Conservation (phyloP, 2,329 filamentous ascomycete genomes). For the Neofusicoccum sp. region DNA sequence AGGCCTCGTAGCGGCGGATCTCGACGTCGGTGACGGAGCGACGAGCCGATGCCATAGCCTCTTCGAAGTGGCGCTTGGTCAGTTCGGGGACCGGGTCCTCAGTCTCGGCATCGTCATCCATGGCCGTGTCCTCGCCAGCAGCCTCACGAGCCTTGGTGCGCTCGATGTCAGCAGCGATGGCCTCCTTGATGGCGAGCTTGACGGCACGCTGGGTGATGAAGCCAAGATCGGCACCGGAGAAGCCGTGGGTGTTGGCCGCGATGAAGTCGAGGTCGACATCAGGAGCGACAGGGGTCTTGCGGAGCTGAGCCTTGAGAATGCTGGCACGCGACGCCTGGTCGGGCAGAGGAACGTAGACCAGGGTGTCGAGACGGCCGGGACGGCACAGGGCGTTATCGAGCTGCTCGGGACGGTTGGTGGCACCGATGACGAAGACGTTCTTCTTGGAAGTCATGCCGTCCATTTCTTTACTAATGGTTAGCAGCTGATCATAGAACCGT, state of each 20-base stretch:
- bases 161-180: slow-evolving; percentile 85
- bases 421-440: slow-evolving; percentile 99
- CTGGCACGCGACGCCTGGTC: slow-evolving; percentile 85
- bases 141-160: slow-evolving; percentile 86
- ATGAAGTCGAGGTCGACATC: slow-evolving; percentile 92
- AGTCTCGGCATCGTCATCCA: slow-evolving; percentile 72
- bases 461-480: slow-evolving; percentile 71
- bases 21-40: slow-evolving; percentile 94
- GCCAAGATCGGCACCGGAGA: slow-evolving; percentile 98
- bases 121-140: slow-evolving; percentile 69
- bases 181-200: slow-evolving; percentile 99
- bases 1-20: slow-evolving; percentile 97
- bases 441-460: slow-evolving; percentile 99
- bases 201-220: slow-evolving; percentile 98
- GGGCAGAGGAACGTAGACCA: slow-evolving; percentile 96
- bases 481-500: slow-evolving; percentile 24
- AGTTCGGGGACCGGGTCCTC: slow-evolving; percentile 96
- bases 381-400: slow-evolving; percentile 97
- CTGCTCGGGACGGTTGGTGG: slow-evolving; percentile 97
- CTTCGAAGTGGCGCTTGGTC: slow-evolving; percentile 95
- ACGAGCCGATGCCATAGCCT: slow-evolving; percentile 94
- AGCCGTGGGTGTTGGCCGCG: slow-evolving; percentile 94
- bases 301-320: slow-evolving; percentile 93
- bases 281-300: slow-evolving; percentile 88
- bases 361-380: slow-evolving; percentile 95